Base-by-base conservation (phyloP, 73 alveolate species). In the Effrenium voratum region DNA sequence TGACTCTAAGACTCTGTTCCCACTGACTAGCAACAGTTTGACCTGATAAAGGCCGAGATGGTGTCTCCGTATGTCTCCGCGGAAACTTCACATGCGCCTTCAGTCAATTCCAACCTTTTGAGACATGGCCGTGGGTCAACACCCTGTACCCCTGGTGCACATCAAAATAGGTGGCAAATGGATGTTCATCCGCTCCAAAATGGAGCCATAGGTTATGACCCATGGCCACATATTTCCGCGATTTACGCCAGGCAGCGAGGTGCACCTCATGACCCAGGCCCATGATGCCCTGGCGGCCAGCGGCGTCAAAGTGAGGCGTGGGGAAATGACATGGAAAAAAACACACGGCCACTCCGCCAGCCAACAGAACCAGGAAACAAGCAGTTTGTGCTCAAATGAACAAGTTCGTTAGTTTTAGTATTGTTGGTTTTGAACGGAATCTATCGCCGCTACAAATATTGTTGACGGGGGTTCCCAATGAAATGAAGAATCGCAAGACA, bases 301-400 rank as follows among this genome's bases (percentile, higher is more conserved):
- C 40, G 97, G 97, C 45, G 83, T 43, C 57, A 66, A 90, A 90
- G 97, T 90, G 52, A 66, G 97, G 97, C 97, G 12, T 45, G 92
- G 92, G 12, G 3, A n/a, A n/a, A n/a, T n/a, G n/a, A n/a, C n/a
- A n/a, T n/a, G n/a, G n/a, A n/a, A n/a, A n/a, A n/a, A n/a, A n/a
- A n/a, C n/a, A n/a, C n/a, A n/a, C n/a, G n/a, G n/a, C n/a, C n/a
- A n/a, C n/a, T n/a, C n/a, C n/a, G n/a, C n/a, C n/a, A n/a, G n/a
- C n/a, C n/a, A n/a, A n/a, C n/a, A n/a, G n/a, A n/a, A n/a, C n/a
- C n/a, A n/a, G n/a, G n/a, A n/a, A n/a, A n/a, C n/a, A n/a, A n/a
- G n/a, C n/a, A n/a, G n/a, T n/a, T n/a, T n/a, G n/a, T n/a, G n/a
- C n/a, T n/a, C n/a, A n/a, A n/a, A n/a, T n/a, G n/a, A n/a, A n/a